phyloP scores from a whole-genome alignment of 148 eudicot genomes.

The Rhododendron ovatum region DNA sequence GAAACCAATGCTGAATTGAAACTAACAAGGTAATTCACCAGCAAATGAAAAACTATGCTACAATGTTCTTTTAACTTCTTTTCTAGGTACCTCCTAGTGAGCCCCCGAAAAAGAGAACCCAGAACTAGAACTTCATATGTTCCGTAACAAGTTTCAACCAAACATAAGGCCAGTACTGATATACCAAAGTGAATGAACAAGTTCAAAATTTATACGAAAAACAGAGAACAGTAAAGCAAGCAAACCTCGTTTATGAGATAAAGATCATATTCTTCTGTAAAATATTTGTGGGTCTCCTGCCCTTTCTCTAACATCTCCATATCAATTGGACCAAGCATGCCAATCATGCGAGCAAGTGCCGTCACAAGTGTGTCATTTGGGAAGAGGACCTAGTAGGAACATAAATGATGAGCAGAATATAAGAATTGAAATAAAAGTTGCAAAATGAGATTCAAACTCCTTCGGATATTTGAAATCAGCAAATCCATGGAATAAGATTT shows the following conservation, averaged over 20 bases:
- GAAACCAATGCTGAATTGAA: neutral
- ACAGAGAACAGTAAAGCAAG: constrained; percentile 7
- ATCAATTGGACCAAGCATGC: constrained; percentile 84
- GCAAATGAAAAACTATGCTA: neutral
- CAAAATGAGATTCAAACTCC: neutral
- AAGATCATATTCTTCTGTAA: constrained; percentile 73
- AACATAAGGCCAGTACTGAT: neutral
- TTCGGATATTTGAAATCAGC: neutral
- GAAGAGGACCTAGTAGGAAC: constrained; percentile 64
- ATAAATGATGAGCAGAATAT: constrained; percentile 13
- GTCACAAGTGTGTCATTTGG: constrained; percentile 70
- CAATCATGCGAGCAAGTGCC: constrained; percentile 78
- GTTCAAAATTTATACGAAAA: neutral
- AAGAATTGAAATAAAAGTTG: neutral
- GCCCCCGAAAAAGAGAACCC: neutral
- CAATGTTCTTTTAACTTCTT: neutral
- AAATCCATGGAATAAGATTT: neutral
- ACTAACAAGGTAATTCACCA: neutral
- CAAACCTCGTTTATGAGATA: constrained; percentile 72
- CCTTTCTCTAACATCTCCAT: constrained; percentile 72
- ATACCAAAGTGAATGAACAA: neutral
- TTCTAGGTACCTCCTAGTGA: neutral
- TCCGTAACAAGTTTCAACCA: neutral
- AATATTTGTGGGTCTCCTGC: constrained; percentile 83
- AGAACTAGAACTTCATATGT: neutral